phyloP scores from a whole-genome alignment of 1,284 basidiomycete genomes.

The Trametes hirsuta region DNA sequence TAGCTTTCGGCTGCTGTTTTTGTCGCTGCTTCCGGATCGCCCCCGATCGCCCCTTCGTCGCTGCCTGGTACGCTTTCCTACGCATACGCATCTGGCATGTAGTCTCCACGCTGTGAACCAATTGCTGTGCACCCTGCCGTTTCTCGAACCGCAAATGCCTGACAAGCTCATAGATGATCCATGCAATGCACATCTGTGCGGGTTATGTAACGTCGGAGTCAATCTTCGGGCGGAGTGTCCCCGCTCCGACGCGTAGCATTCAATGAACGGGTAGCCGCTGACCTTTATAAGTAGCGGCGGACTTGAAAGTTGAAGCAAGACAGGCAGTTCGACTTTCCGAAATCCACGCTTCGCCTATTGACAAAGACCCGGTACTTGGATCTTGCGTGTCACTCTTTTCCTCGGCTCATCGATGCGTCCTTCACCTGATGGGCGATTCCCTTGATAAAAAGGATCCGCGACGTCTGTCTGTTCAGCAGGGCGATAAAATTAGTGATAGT shows the following conservation, averaged over 20 bases:
- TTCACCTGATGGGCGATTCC: no score
- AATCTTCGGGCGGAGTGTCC: constrained; percentile 3
- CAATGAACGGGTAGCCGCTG: no score
- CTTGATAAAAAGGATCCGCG: no score
- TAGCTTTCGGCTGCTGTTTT: constrained; percentile 22
- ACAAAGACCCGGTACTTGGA: no score
- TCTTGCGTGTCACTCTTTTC: no score
- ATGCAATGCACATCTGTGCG: not conserved
- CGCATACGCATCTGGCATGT: constrained; percentile 15
- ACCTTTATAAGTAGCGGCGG: not conserved
- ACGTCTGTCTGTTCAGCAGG: no score
- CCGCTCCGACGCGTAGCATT: not conserved
- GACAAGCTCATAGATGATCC: constrained; percentile 2
- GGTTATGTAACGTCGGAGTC: constrained; percentile 14
- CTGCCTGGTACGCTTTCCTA: constrained; percentile 11
- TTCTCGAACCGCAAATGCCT: constrained; percentile 10
- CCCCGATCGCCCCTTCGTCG: constrained; percentile 7
- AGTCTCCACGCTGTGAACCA: constrained; percentile 8
- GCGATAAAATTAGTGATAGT: no score
- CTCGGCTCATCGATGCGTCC: no score
- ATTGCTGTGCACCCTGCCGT: constrained; percentile 12
- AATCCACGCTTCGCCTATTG: no score
- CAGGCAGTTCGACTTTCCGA: no score
- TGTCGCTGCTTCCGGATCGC: constrained; percentile 14
- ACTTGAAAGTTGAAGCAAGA: not conserved